Evolutionary conservation across 805 yeast species (phyloP), one percentile per base, ranked within the genome.

Genomic region (Yarrowia keelungensis): DNA sequence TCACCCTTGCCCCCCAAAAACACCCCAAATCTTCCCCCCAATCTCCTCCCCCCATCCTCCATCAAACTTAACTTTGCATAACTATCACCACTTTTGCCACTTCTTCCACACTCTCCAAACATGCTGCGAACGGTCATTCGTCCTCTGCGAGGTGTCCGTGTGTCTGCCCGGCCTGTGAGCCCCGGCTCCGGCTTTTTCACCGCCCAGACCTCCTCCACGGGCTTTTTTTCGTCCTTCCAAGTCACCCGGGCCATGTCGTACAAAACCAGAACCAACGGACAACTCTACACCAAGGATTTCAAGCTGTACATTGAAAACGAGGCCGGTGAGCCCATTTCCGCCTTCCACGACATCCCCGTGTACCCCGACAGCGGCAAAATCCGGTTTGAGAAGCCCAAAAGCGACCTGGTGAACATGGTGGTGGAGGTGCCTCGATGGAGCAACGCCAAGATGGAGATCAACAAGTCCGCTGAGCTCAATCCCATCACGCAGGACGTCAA

Each of bases 371-470:
- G 94, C 73, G 90, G 89, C 79, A 89, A 88, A 80, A 85, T 88
- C 4, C 47, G 26, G 11, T 65, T 43, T 51, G 61, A 65, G 16
- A 43, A 41, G n/a, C 59, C 59, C 35, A 19, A 32, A 14, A 22
- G 49, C 74, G 84, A 93, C 69, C 35, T 68, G 16, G 72, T 87
- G 73, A 89, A 88, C 82, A 87, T 90, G 88, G 83, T 92, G 75
- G 97, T 93, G 72, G 98, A 92, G 81, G 91, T 92, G 71, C 97
- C 98, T 77, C 87, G 97, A 81, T 90, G 94, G 92, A 80, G 89
- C 54, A 90, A 91, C 76, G 97, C 90, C 26, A 91, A 91, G 77
- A 87, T 91, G 76, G 97, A 91, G 78, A 88, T 91, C 71, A 82
- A 85, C 69, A 87, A 84, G 71, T 82, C 82, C 39, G 72, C 79